Evolutionary conservation across 306 rosid genomes (phyloP).

Genomic region (Acmispon strigosus): DNA sequence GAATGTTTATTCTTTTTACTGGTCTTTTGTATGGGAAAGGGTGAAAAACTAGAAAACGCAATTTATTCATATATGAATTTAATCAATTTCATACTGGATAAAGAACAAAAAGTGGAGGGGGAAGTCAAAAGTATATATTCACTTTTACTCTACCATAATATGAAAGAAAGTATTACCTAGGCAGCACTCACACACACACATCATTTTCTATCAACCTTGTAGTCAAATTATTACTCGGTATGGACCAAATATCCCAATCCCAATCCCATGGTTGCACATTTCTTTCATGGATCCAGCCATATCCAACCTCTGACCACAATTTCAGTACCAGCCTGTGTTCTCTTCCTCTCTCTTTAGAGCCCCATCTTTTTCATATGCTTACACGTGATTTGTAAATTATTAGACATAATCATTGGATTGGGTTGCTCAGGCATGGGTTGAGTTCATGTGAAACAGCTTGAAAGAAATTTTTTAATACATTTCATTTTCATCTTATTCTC

Average conservation of each 20-base stretch:
- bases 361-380: background rate
- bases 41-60: background rate
- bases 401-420: constrained; percentile 8
- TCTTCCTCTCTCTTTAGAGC: background rate
- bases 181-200: background rate
- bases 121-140: constrained; percentile 9
- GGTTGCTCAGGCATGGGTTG: constrained; percentile 5
- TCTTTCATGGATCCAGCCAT: background rate
- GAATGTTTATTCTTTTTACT: background rate
- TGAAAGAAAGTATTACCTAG: background rate
- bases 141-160: background rate
- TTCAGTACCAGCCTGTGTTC: background rate
- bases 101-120: constrained; percentile 24
- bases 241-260: constrained; percentile 1
- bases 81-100: background rate
- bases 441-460: constrained; percentile 2
- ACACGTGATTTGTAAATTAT: constrained; percentile 20
- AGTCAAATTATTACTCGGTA: constrained; percentile 10
- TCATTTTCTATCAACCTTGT: constrained; percentile 4
- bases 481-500: no score
- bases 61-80: background rate
- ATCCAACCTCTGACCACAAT: background rate
- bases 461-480: background rate
- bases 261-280: background rate
- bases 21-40: background rate